These are phyloP conservation scores for Coprinopsis cinerea DNA, from an alignment of 768 basidiomycete species.

Conservation along the genomic window DNA sequence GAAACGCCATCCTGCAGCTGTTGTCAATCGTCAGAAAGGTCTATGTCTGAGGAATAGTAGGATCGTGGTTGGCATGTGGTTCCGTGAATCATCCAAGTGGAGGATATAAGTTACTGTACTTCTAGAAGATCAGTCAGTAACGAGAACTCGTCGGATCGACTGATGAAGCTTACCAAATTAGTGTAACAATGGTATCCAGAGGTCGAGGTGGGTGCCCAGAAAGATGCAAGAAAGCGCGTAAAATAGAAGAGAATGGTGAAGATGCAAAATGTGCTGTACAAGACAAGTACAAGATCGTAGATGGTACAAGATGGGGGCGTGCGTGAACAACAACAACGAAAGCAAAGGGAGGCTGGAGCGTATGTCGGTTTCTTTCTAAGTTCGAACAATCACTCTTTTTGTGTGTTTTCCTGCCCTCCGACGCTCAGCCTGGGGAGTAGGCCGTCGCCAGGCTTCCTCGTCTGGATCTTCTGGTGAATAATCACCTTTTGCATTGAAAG, in stretches of 20 bases:
- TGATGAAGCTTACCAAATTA: neutral
- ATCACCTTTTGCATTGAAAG: constrained; percentile 30
- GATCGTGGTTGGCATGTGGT: neutral
- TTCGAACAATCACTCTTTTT: constrained; percentile 59
- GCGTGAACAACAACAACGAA: no score
- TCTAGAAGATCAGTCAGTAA: neutral
- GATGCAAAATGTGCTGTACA: constrained; percentile 6
- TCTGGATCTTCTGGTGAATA: constrained; percentile 47
- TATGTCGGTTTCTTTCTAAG: constrained; percentile 18
- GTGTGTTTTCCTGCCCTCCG: constrained; percentile 80
- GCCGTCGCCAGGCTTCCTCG: constrained; percentile 68
- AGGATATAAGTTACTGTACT: no score
- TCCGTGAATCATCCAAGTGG: neutral
- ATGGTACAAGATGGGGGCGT: constrained; percentile 8
- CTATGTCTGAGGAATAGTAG: neutral
- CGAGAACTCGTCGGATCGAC: constrained; percentile 1
- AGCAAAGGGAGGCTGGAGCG: neutral
- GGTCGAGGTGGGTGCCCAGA: neutral
- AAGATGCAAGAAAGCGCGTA: constrained; percentile 8
- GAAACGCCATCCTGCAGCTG: neutral
- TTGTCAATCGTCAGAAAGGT: neutral
- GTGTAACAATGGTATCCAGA: constrained; percentile 6
- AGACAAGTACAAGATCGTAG: constrained; percentile 4
- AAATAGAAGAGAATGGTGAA: constrained; percentile 1
- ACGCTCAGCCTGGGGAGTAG: constrained; percentile 70